Evolutionary conservation across 192 early-diverging fungal species (phyloP).

Genomic region (Pilobolus umbonatus): DNA sequence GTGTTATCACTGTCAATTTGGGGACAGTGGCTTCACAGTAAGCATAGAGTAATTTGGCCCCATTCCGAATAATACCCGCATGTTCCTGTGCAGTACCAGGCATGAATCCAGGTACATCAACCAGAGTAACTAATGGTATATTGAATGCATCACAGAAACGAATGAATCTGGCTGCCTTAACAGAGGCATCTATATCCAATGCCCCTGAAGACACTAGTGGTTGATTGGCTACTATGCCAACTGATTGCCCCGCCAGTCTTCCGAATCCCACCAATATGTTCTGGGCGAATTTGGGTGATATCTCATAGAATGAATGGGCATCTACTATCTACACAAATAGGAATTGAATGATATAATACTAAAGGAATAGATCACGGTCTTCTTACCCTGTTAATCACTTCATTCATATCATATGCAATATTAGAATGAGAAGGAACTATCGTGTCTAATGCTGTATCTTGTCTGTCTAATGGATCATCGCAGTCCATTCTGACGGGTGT

Average conservation of each 20-base stretch:
- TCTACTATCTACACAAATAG: conserved; percentile 65
- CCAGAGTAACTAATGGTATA: conserved; percentile 89
- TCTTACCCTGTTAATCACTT: conserved; percentile 57
- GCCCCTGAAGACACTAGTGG: conserved; percentile 93
- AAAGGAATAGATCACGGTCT: not conserved
- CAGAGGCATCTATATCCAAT: conserved; percentile 90
- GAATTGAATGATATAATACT: not conserved
- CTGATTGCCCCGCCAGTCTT: conserved; percentile 78
- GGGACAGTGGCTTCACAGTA: conserved; percentile 97
- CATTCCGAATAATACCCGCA: conserved; percentile 92
- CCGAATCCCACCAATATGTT: conserved; percentile 92
- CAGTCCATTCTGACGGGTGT: conserved; percentile 58
- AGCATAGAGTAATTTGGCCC: conserved; percentile 94
- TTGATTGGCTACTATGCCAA: conserved; percentile 92
- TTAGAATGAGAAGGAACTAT: conserved; percentile 89
- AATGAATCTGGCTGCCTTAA: conserved; percentile 95
- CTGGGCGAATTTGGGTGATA: conserved; percentile 85
- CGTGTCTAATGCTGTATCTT: conserved; percentile 75
- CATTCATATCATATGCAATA: conserved; percentile 93
- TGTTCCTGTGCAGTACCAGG: conserved; percentile 95
- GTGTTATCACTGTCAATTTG: conserved; percentile 90
- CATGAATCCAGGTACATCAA: conserved; percentile 96
- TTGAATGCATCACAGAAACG: conserved; percentile 96
- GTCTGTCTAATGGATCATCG: conserved; percentile 60
- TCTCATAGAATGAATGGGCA: conserved; percentile 83